Evolutionary conservation across 192 early-diverging fungal species (phyloP).

Genomic region (Backusella circina): DNA sequence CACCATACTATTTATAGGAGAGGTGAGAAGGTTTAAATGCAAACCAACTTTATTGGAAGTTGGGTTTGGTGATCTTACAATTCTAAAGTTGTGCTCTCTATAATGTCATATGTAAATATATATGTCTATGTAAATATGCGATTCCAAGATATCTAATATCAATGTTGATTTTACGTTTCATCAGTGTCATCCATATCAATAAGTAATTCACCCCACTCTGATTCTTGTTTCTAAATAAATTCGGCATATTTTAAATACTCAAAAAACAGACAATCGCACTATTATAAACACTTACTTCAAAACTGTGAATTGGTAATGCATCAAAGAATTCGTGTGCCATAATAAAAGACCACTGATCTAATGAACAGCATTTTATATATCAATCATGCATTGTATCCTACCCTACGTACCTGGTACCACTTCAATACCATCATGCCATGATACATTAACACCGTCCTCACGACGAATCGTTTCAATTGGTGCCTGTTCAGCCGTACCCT

Average conservation of each 20-base stretch:
- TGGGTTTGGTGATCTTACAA: constrained; percentile 58
- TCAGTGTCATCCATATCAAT: constrained; percentile 76
- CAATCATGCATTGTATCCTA: too few relatives aligned
- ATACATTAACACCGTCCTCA: constrained; percentile 43
- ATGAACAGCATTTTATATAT: not conserved
- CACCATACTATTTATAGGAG: too few relatives aligned
- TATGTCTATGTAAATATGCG: not conserved
- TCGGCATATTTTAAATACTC: too few relatives aligned
- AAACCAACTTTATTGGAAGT: too few relatives aligned
- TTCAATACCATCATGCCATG: constrained; percentile 71
- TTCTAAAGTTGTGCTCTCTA: constrained; percentile 75
- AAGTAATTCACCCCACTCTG: constrained; percentile 90
- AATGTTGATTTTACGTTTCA: constrained; percentile 34
- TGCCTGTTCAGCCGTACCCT: constrained; percentile 17
- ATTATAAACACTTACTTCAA: constrained; percentile 49
- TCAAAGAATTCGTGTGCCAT: constrained; percentile 98
- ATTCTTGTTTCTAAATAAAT: constrained; percentile 50
- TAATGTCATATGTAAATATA: too few relatives aligned
- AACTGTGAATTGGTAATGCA: constrained; percentile 87
- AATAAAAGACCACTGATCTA: constrained; percentile 61
- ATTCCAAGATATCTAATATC: too few relatives aligned
- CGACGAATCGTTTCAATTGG: constrained; percentile 22
- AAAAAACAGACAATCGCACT: too few relatives aligned
- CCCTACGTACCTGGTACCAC: constrained; percentile 56
- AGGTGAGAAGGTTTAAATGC: too few relatives aligned